phyloP scores from a whole-genome alignment of 1,284 basidiomycete genomes.

The Pyrrhoderma noxium region DNA sequence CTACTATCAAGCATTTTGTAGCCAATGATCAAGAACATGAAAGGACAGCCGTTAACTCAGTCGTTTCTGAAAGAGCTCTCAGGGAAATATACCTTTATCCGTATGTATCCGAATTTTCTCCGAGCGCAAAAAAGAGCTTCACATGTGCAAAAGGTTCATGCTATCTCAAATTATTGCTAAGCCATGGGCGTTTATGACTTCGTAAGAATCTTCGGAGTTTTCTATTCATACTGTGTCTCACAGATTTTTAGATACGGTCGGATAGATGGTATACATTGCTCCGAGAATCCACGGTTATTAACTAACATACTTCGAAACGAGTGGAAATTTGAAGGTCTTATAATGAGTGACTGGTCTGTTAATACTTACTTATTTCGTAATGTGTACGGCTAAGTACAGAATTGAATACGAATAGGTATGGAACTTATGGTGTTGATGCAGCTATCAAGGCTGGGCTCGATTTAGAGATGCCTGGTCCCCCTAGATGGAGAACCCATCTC shows the following conservation, averaged over 20 bases:
- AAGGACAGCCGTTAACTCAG: slow-evolving; percentile 52
- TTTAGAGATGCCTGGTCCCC: slow-evolving; percentile 64
- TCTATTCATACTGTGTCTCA: background rate
- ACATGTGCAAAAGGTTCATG: slow-evolving; percentile 44
- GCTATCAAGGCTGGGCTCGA: slow-evolving; percentile 61
- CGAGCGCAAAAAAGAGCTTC: background rate
- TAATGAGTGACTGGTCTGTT: slow-evolving; percentile 61
- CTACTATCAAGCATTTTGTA: slow-evolving; percentile 47
- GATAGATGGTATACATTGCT: slow-evolving; percentile 54
- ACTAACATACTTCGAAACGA: slow-evolving; percentile 55
- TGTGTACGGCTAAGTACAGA: slow-evolving; percentile 15
- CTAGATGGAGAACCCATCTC: slow-evolving; percentile 51
- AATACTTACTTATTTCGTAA: slow-evolving; percentile 1
- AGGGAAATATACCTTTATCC: slow-evolving; percentile 69
- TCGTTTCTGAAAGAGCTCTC: slow-evolving; percentile 55
- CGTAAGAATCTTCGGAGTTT: slow-evolving; percentile 31
- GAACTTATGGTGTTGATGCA: slow-evolving; percentile 52
- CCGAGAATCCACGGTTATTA: slow-evolving; percentile 50
- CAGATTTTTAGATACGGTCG: slow-evolving; percentile 47
- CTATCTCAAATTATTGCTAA: slow-evolving; percentile 51
- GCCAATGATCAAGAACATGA: slow-evolving; percentile 66
- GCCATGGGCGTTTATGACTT: slow-evolving; percentile 59
- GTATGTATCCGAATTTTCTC: slow-evolving; percentile 29
- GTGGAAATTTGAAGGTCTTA: slow-evolving; percentile 58
- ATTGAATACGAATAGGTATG: slow-evolving; percentile 36